phyloP scores from a whole-genome alignment of 352 stramenopile species.

The Lagenidium giganteum region DNA sequence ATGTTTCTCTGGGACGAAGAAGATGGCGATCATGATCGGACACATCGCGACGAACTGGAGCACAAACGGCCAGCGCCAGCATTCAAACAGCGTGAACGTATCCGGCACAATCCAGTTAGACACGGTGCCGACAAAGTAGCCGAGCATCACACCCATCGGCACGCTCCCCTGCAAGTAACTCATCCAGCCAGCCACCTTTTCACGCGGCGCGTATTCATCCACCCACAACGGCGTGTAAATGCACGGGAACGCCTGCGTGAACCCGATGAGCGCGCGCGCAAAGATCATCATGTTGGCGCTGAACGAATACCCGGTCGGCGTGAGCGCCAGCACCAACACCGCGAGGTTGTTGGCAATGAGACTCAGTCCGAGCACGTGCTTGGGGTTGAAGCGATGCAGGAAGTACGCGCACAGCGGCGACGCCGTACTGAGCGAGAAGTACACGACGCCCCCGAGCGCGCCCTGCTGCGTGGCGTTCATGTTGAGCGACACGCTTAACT shows the following conservation, averaged over 20 bases:
- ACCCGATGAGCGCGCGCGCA: slow-evolving; percentile 62
- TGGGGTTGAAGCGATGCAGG: slow-evolving; percentile 62
- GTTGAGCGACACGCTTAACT: slow-evolving; percentile 64
- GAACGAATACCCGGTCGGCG: slow-evolving; percentile 58
- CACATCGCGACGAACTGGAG: slow-evolving; percentile 73
- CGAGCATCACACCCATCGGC: slow-evolving; percentile 82
- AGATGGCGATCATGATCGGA: slow-evolving; percentile 72
- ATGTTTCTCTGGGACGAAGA: slow-evolving; percentile 79
- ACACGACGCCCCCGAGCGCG: slow-evolving; percentile 73
- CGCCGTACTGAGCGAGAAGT: slow-evolving; percentile 65
- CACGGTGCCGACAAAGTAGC: slow-evolving; percentile 78
- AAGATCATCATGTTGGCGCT: slow-evolving; percentile 73
- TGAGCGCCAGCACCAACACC: slow-evolving; percentile 65
- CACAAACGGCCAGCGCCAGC: slow-evolving; percentile 82
- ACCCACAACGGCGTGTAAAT: slow-evolving; percentile 85
- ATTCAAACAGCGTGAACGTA: slow-evolving; percentile 56
- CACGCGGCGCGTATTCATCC: slow-evolving; percentile 72
- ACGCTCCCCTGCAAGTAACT: slow-evolving; percentile 80
- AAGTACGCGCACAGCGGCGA: slow-evolving; percentile 77
- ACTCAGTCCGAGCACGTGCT: slow-evolving; percentile 57
- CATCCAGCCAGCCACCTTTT: slow-evolving; percentile 80
- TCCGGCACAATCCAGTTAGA: slow-evolving; percentile 78
- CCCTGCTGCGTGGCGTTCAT: slow-evolving; percentile 74
- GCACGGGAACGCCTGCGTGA: slow-evolving; percentile 80
- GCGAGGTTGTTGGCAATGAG: slow-evolving; percentile 77